Evolutionary conservation across 2,329 filamentous ascomycete genomes (phyloP).

Genomic region (Beauveria asiatica): DNA sequence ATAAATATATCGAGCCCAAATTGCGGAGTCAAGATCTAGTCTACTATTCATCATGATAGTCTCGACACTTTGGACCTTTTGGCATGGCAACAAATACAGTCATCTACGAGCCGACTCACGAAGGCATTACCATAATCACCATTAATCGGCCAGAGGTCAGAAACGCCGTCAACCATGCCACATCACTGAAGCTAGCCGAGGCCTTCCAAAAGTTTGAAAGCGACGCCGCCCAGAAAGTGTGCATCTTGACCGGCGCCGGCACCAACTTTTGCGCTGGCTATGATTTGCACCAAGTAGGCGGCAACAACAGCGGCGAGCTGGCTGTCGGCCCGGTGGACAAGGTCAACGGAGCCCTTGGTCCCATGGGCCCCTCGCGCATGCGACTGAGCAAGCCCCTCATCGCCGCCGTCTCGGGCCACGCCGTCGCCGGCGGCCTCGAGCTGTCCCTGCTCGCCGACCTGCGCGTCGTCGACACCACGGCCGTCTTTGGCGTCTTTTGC

Average conservation of each 20-base stretch:
- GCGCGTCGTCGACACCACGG: conserved; percentile 43
- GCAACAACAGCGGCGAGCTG: conserved; percentile 7
- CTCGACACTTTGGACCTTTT: too few species aligned
- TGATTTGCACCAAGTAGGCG: conserved; percentile 39
- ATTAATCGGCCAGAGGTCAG: conserved; percentile 40
- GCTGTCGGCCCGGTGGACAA: conserved; percentile 10
- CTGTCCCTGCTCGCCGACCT: conserved; percentile 44
- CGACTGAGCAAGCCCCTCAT: conserved; percentile 43
- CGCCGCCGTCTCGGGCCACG: conserved; percentile 40
- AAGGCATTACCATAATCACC: conserved; percentile 46
- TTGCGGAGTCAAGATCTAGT: too few species aligned
- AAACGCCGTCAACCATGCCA: conserved; percentile 43
- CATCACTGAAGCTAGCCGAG: conserved; percentile 37
- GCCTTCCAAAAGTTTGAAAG: conserved; percentile 41
- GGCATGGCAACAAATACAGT: neutral
- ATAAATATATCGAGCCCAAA: too few species aligned
- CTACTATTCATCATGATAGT: too few species aligned
- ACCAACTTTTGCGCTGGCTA: conserved; percentile 46
- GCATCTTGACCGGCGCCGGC: conserved; percentile 37
- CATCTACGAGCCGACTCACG: conserved; percentile 12
- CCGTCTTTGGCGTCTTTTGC: conserved; percentile 48
- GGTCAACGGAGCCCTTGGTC: conserved; percentile 25
- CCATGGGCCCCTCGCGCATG: conserved; percentile 45
- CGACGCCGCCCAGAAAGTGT: conserved; percentile 42
- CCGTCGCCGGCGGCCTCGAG: conserved; percentile 46